phyloP scores from a whole-genome alignment of 495 filamentous ascomycete species.

The Neurospora tetraspora region DNA sequence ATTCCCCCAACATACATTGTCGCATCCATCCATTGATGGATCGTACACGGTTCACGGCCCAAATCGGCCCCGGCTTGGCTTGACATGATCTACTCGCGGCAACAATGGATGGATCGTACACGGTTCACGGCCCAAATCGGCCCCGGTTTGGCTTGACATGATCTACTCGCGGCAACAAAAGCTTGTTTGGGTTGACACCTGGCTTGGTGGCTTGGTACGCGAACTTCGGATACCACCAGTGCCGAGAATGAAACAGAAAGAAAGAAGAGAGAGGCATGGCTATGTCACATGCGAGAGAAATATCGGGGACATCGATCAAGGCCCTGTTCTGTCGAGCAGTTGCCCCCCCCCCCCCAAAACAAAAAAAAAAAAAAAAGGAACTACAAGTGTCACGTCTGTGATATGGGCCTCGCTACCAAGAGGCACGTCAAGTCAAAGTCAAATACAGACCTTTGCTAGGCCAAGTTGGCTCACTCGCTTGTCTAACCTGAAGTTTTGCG shows the following conservation, averaged over 20 bases:
- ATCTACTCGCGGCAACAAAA: not conserved
- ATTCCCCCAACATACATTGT: not conserved
- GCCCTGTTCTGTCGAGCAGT: not conserved
- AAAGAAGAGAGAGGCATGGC: not conserved
- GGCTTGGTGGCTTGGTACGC: not conserved
- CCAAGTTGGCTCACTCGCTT: not conserved
- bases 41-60: not conserved
- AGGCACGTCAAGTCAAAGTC: not conserved
- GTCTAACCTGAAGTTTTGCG: not conserved
- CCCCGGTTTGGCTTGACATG: not conserved
- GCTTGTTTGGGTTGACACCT: not conserved
- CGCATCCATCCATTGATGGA: not conserved
- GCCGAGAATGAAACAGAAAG: not conserved
- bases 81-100: not conserved
- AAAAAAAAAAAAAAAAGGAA: too few relatives aligned
- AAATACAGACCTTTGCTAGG: not conserved
- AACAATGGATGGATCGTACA: not conserved
- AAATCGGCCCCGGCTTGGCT: not conserved
- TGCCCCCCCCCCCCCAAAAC: too few relatives aligned
- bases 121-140: not conserved
- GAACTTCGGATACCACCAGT: not conserved
- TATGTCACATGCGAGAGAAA: not conserved
- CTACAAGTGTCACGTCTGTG: not conserved
- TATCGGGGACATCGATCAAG: not conserved
- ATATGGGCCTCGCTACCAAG: not conserved